Percentiles rank a stretch among this genome's conserved stretches.
These are phyloP conservation scores for Camelina neglecta DNA, from an alignment of 345 rosid genomes.

Conservation along the genomic window DNA sequence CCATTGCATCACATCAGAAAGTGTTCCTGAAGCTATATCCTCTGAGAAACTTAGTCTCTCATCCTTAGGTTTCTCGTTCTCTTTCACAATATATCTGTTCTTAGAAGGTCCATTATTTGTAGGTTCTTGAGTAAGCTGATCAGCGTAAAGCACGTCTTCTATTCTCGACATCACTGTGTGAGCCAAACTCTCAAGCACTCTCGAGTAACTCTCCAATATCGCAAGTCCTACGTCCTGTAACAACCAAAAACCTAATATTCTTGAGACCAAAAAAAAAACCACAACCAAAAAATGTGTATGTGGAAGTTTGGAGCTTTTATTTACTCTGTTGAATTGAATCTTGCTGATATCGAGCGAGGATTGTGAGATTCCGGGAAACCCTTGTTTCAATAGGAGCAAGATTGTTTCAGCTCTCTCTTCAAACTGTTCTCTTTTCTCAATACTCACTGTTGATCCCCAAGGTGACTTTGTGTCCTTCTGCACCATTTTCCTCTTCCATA, in stretches of 20 bases:
- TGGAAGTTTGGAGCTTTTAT: not conserved
- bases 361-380: constrained; percentile 80
- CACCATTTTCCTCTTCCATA: constrained; percentile 88
- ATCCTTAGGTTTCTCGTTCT: constrained; percentile 40
- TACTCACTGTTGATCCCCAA: constrained; percentile 85
- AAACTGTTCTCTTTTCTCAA: constrained; percentile 86
- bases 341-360: constrained; percentile 85
- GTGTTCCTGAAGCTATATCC: constrained; percentile 51
- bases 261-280: not conserved
- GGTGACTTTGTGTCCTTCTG: constrained; percentile 79
- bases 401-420: constrained; percentile 94
- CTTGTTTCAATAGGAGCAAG: constrained; percentile 72
- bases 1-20: constrained; percentile 88
- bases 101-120: constrained; percentile 44
- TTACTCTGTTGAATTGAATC: constrained; percentile 64
- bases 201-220: constrained; percentile 81
- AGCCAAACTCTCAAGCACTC: constrained; percentile 86
- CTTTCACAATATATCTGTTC: constrained; percentile 43
- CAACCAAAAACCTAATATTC: not conserved
- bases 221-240: constrained; percentile 87
- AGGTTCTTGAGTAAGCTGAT: constrained; percentile 63
- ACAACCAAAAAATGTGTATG: not conserved
- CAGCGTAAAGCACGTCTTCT: constrained; percentile 78
- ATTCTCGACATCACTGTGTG: constrained; percentile 74
- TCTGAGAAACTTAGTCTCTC: constrained; percentile 37